Evolutionary conservation across 331 rosid species (phyloP).

Genomic region (Dryas integrifolia): DNA sequence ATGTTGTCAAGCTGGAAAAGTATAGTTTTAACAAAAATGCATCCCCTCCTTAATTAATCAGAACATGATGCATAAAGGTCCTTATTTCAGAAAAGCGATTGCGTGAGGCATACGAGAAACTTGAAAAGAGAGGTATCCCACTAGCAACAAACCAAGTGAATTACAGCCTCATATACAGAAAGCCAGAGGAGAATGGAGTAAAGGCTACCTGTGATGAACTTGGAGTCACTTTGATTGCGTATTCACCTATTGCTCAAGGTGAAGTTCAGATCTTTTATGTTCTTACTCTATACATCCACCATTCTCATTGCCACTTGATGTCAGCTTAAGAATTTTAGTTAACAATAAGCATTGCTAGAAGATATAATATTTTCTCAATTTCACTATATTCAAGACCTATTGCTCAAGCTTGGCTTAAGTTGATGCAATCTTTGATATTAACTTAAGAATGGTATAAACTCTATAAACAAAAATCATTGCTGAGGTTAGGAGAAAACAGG

Average conservation of each 20-base stretch:
- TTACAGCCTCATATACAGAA: conserved; percentile 86
- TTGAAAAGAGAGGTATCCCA: conserved; percentile 83
- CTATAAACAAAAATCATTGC: background rate
- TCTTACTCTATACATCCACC: background rate
- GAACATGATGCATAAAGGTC: conserved; percentile 1
- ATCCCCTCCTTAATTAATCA: background rate
- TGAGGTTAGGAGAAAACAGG: background rate
- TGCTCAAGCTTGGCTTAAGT: background rate
- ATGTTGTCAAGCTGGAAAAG: too few relatives aligned
- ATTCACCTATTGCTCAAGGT: conserved; percentile 98
- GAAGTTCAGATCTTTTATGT: conserved; percentile 14
- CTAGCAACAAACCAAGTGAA: conserved; percentile 91
- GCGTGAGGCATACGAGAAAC: conserved; percentile 62
- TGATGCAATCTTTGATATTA: background rate
- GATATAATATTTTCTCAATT: background rate
- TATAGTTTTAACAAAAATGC: background rate
- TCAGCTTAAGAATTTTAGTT: background rate
- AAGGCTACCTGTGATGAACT: conserved; percentile 89
- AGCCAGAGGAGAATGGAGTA: conserved; percentile 83
- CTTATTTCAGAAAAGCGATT: conserved; percentile 60
- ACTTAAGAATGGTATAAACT: background rate
- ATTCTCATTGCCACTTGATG: background rate
- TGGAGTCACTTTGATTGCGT: conserved; percentile 83
- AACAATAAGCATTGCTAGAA: background rate
- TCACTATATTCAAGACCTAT: background rate